These are phyloP conservation scores for Marasmius sp. DNA, from an alignment of 1,284 basidiomycete species.

Conservation along the genomic window DNA sequence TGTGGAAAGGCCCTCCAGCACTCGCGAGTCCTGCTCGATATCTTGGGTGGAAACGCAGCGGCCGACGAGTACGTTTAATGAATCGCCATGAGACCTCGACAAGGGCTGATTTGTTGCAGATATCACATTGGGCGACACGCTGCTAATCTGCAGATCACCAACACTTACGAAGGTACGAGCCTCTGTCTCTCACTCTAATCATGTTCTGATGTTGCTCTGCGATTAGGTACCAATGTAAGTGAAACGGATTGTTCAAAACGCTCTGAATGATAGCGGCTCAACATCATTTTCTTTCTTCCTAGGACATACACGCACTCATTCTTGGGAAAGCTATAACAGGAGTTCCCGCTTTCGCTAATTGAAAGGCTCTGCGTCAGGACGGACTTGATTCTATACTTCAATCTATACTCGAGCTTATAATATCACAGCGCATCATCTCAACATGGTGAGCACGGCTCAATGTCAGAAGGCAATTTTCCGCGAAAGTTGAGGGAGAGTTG, in stretches of 20 bases:
- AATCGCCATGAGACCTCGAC: not conserved
- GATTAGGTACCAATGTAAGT: slow-evolving; percentile 53
- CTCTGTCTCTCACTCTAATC: slow-evolving; percentile 13
- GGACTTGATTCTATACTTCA: not conserved
- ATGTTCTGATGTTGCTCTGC: slow-evolving; percentile 9
- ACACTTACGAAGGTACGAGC: slow-evolving; percentile 83
- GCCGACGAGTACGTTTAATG: slow-evolving; percentile 73
- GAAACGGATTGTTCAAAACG: not conserved
- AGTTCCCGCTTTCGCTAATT: slow-evolving; percentile 77
- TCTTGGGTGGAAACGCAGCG: slow-evolving; percentile 89
- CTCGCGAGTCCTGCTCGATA: slow-evolving; percentile 77
- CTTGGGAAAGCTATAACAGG: slow-evolving; percentile 91
- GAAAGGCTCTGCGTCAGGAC: slow-evolving; percentile 13
- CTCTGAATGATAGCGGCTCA: not conserved
- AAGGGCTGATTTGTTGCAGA: slow-evolving; percentile 31
- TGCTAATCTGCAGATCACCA: slow-evolving; percentile 88
- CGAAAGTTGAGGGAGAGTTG: not conserved
- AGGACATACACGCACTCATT: slow-evolving; percentile 87
- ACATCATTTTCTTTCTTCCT: slow-evolving; percentile 10
- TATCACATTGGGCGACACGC: slow-evolving; percentile 91
- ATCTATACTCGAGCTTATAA: not conserved
- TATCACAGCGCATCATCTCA: not conserved
- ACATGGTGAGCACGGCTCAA: not conserved
- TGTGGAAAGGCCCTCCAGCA: slow-evolving; percentile 91
- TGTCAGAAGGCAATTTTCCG: not conserved